phyloP scores from a whole-genome alignment of 495 filamentous ascomycete genomes.

The Lasiosphaeria hispida region DNA sequence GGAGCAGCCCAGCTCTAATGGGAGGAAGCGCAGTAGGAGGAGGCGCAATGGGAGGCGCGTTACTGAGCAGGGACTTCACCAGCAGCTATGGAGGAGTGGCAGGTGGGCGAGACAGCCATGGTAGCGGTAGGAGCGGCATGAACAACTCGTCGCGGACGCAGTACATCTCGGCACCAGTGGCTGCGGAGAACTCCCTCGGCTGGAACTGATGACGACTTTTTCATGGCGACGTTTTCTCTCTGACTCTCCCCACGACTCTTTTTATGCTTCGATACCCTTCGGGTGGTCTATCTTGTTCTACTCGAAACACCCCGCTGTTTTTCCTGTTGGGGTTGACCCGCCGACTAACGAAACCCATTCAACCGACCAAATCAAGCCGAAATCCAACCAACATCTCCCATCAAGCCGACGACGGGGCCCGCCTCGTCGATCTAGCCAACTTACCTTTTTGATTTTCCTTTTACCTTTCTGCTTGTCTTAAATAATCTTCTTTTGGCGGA shows the following conservation, averaged over 20 bases:
- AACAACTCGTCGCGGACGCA: constrained; percentile 70
- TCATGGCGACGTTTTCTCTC: constrained; percentile 26
- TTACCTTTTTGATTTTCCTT: constrained; percentile 8
- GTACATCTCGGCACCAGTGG: constrained; percentile 79
- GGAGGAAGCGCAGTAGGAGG: constrained; percentile 5
- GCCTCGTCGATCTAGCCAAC: not conserved
- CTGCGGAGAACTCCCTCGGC: constrained; percentile 95
- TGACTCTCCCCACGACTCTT: constrained; percentile 18
- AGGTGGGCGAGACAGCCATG: constrained; percentile 40
- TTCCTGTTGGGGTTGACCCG: constrained; percentile 9
- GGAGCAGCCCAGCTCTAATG: constrained; percentile 58
- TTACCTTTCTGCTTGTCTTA: constrained; percentile 10
- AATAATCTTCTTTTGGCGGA: constrained; percentile 10
- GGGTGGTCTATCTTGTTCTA: constrained; percentile 25
- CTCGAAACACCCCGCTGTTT: constrained; percentile 15
- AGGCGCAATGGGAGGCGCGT: constrained; percentile 35
- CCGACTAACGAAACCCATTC: not conserved
- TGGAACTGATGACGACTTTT: constrained; percentile 73
- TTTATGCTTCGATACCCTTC: constrained; percentile 54
- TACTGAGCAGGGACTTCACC: constrained; percentile 48
- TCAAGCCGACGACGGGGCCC: constrained; percentile 1
- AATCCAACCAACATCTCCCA: constrained; percentile 6
- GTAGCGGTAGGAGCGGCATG: constrained; percentile 65
- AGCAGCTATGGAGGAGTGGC: constrained; percentile 47
- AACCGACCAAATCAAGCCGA: constrained; percentile 3